Base-by-base conservation (phyloP, 768 basidiomycete genomes). In the Termitomyces sp. region DNA sequence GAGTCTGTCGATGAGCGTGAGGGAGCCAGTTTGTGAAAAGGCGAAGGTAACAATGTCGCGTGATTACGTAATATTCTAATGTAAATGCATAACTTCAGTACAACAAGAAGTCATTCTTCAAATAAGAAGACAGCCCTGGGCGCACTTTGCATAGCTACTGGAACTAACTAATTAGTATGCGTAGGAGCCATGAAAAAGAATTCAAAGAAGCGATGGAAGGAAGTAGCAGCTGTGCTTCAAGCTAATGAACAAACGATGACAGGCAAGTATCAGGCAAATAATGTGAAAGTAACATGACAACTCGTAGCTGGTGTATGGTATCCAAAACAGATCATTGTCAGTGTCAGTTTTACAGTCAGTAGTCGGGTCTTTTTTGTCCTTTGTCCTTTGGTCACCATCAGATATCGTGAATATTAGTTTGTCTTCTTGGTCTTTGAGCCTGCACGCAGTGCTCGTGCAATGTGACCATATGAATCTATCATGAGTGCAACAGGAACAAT, bases 381-480 rank as follows among this genome's bases (percentile, higher is more conserved):
- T 2, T 10, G 24, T 49, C 39, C 29, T 33, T 26, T 10, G 34
- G 7, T 18, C 24, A 12, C n/a, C 50, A 29, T 15, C 10, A 26
- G 13, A 9, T 49, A 33, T 15, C 39, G 31, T 22, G 3, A 7
- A 16, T n/a, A 18, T 59, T 37, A 63, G 41, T 61, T 65, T 55
- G 64, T 71, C 66, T 82, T 71, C 66, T 82, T 83, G 2, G 66
- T 50, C 56, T 72, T 77, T 5, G 63, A 13, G 26, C 22, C 62
- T 15, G 66, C 57, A 24, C 87, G 83, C 60, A 92, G 74, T 9
- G 86, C 75, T 41, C 73, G 70, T 16, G 87, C 80, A 55, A 94
- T 90, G 59, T 86, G 80, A 4, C 73, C 73, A 60, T 91, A 94
- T 0, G 92, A 91, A 65, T 92, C 86, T 62, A 75, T 74, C 87